Percentiles rank a stretch among this genome's conserved stretches.
phyloP scores from a whole-genome alignment of 495 filamentous ascomycete genomes.

The Sporormia fimetaria region DNA sequence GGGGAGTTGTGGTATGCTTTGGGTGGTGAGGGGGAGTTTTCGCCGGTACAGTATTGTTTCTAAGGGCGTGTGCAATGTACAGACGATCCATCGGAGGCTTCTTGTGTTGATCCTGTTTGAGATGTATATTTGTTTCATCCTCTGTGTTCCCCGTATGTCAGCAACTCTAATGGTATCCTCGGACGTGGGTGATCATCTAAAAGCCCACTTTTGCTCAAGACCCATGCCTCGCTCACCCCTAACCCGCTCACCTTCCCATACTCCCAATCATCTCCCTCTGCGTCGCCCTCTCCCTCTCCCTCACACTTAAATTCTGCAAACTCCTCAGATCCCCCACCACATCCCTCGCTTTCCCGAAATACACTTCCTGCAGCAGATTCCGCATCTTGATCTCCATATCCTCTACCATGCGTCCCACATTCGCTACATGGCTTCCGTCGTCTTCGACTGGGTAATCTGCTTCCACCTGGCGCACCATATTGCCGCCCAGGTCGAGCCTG shows the following conservation, averaged over 20 bases:
- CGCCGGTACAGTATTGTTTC: too few species aligned
- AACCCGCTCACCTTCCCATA: constrained; percentile 41
- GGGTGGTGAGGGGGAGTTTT: too few species aligned
- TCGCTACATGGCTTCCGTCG: constrained; percentile 88
- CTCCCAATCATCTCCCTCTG: constrained; percentile 86
- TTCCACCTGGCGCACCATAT: constrained; percentile 96
- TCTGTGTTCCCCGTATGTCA: too few species aligned
- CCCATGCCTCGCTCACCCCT: too few species aligned
- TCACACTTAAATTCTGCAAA: constrained; percentile 60
- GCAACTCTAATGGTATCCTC: too few species aligned
- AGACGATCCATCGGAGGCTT: too few species aligned
- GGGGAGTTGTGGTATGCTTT: too few species aligned
- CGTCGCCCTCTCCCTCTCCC: constrained; percentile 71
- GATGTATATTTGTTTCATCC: too few species aligned
- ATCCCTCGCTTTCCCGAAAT: constrained; percentile 98
- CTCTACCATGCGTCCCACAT: constrained; percentile 86
- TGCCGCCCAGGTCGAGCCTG: constrained; percentile 85
- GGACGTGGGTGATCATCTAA: too few species aligned
- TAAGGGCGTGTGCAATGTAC: too few species aligned
- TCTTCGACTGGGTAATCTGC: constrained; percentile 77
- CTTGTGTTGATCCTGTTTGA: too few species aligned
- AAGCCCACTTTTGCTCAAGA: background rate
- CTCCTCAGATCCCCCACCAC: constrained; percentile 96
- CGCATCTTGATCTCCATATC: constrained; percentile 99
- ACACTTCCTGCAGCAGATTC: constrained; percentile 96